Conservation (phyloP, 164 flowering plant genomes). For the Tetrastigma voinierianum region DNA sequence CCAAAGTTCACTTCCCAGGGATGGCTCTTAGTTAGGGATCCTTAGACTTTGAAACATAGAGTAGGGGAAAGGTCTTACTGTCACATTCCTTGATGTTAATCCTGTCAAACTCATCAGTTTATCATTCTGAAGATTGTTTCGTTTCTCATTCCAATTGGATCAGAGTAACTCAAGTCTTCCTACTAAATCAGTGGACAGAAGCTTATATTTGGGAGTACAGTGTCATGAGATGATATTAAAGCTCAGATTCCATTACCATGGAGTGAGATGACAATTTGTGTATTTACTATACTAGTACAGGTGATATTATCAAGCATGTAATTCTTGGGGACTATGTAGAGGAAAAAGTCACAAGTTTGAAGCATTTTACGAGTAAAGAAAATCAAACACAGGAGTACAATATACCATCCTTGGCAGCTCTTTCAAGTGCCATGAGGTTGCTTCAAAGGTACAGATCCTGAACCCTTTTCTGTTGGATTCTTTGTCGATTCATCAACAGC, state of each 20-base stretch:
- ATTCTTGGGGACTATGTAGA: slow-evolving; percentile 63
- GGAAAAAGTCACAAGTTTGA: slow-evolving; percentile 69
- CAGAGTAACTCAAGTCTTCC: slow-evolving; percentile 43
- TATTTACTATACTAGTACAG: slow-evolving; percentile 31
- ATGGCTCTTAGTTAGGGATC: slow-evolving; percentile 95
- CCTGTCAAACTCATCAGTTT: slow-evolving; percentile 36
- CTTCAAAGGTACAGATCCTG: slow-evolving; percentile 46
- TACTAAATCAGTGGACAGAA: slow-evolving; percentile 53
- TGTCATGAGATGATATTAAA: no score
- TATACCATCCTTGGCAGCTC: slow-evolving; percentile 72
- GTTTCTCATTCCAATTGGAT: slow-evolving; percentile 52
- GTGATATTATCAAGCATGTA: slow-evolving; percentile 39
- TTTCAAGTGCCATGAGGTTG: slow-evolving; percentile 67
- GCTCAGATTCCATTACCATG: neutral
- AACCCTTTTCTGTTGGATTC: neutral
- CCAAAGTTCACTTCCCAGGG: slow-evolving; percentile 43
- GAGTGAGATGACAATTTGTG: neutral
- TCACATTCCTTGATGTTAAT: slow-evolving; percentile 27
- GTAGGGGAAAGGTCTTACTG: slow-evolving; percentile 83
- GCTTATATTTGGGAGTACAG: slow-evolving; percentile 76
- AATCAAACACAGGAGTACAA: slow-evolving; percentile 31
- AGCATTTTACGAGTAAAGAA: slow-evolving; percentile 43
- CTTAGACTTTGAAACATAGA: slow-evolving; percentile 49
- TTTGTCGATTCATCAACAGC: neutral
- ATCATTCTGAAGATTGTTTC: slow-evolving; percentile 87